Base-by-base conservation (phyloP, 192 early-diverging fungal genomes). In the Haplosporangium gracile region DNA sequence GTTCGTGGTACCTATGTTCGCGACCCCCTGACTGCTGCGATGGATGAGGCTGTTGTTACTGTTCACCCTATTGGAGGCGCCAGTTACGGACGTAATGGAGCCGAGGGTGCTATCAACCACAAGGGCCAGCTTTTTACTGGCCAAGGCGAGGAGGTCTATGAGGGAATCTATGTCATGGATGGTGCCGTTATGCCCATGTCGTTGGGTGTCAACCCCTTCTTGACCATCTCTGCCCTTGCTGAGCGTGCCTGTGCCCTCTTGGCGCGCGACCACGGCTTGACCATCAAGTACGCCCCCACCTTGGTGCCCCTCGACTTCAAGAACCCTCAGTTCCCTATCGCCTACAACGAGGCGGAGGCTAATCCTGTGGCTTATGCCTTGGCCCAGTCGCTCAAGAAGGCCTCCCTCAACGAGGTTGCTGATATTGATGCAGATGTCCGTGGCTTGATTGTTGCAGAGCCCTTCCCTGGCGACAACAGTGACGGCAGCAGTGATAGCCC, bases 31-130 rank as follows among this genome's bases (percentile, higher is more conserved):
- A 75, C 79, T 9, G 73, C 85, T 47, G 69, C 78, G 20, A 82
- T 78, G 2, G 76, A 83, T 15, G 75, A 88, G 20, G 76, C 83
- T 57, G 45, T 90, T 4, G 81, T 91, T 43, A 91, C 88, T 13
- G 90, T 91, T 15, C 90, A 91, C 53, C 90, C 90, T 7, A 77
- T 91, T 45, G 90, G 90, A 51, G 90, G 90, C 11, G 90, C 89
- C 74, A 42, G 75, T 60, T 88, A 90, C 42, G 90, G 75, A 11
- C 77, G 78, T 43, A 71, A 77, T 60, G 89, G 79, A 20, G 77
- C 78, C 29, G 60, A 63, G 13, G 90, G 90, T 60, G 90, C 88
- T 11, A 82, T 88, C 68, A 91, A 91, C 74, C 88, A 91, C 74
- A 91, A 91, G 77, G 90, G 90, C 11, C 89, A 90, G 32, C 82